Evolutionary conservation across 257 asterid genomes (phyloP), one percentile per base, ranked within the genome.

Genomic region (Jacaranda mimosifolia): DNA sequence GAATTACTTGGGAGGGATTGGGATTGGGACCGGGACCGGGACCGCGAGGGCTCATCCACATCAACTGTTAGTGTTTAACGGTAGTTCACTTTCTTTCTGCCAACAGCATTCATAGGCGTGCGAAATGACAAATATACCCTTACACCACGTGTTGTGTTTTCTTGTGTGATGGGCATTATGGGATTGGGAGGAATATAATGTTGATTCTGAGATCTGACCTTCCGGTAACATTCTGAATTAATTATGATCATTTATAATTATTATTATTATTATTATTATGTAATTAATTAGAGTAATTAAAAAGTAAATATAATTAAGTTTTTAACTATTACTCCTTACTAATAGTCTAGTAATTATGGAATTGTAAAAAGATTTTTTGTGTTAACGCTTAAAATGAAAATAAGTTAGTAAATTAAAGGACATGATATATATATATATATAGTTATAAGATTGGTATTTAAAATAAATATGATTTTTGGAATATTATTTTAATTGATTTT

Each of bases 111-210:
- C 17, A 40, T 15, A 5, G n/a, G 21, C 40, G 5, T 55, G 4
- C 17, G n/a, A 42, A 60, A 43, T 43, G 69, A 66, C 69, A 17
- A 55, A 55, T 18, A 55, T 76, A 58, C 58, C 80, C 80, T 66
- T 45, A 1, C 17, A 5, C 9, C 9, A 59, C 59, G n/a, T 53
- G 2, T 26, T 18, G 7, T 3, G 9, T 21, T 21, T 26, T 26
- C 9, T 21, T 59, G 39, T 59, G 2, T 26, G n/a, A 21, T 21
- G 39, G 65, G 40, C 40, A 58, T 58, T 58, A 58, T 58, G 39
- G 39, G 15, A 26, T n/a, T n/a, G n/a, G 21, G 21, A 2, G 1
- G 9, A 19, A 19, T 18, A 8, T 56, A 6, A 17, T 13, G 8
- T 17, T 56, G 18, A 1, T 3, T 45, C 3, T 45, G 13, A 7